Evolutionary conservation across 1,139 yeast genomes (phyloP), one percentile per base, ranked within the genome.

Genomic region (Geotrichum siamense): DNA sequence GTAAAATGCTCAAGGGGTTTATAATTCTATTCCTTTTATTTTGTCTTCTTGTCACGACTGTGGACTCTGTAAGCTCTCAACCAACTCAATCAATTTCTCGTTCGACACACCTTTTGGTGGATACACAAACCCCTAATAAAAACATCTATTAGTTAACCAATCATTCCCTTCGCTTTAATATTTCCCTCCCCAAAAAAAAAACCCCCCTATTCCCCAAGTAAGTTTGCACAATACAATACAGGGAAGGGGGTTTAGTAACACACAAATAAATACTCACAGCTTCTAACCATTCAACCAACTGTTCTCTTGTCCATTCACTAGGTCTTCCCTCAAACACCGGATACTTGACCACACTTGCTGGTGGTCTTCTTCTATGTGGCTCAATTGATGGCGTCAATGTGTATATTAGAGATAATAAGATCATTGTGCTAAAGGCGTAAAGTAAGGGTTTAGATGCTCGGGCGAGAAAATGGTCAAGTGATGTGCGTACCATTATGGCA

Each of bases 91-190:
- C 12, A 56, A 50, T 38, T 54, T 51, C 6, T 48, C 52, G 28
- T 49, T 46, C 21, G 53, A 38, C 13, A 53, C 45, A 30, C 49
- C 54, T n/a, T 51, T 55, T 3, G 59, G 53, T 3, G 59, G 58
- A 40, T 48, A 50, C 10, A 56, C 48, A 36, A 44, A 51, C 20
- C 60, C 53, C 57, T 56, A 41, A 10, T 31, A 31, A n/a, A n/a
- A n/a, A n/a, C n/a, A n/a, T n/a, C n/a, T n/a, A n/a, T n/a, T n/a
- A n/a, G n/a, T n/a, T n/a, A n/a, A n/a, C n/a, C n/a, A n/a, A n/a
- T n/a, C n/a, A n/a, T n/a, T n/a, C n/a, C n/a, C n/a, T n/a, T n/a
- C n/a, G n/a, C n/a, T n/a, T n/a, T n/a, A n/a, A n/a, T n/a, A n/a
- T n/a, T n/a, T n/a, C n/a, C n/a, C n/a, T n/a, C n/a, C n/a, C n/a